phyloP scores from a whole-genome alignment of 768 basidiomycete genomes.

The Glaciozyma martinii region DNA sequence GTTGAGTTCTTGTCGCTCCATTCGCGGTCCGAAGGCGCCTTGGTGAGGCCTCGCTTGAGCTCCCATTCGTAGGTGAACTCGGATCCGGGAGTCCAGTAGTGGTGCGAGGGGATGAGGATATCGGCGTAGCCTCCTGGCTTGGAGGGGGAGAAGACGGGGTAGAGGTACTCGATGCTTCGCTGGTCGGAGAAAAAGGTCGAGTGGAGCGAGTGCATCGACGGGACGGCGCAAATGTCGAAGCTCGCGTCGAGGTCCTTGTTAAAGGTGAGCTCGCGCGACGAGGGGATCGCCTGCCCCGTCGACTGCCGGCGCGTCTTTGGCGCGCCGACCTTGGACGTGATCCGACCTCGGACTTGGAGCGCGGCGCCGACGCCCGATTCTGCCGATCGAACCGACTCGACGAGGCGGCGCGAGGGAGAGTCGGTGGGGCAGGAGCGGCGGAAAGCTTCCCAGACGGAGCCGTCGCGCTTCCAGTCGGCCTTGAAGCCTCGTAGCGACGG shows the following conservation, averaged over 20 bases:
- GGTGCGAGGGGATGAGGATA: slow-evolving; percentile 90
- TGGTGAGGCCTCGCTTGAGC: slow-evolving; percentile 27
- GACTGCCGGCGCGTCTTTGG: slow-evolving; percentile 35
- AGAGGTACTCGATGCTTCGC: slow-evolving; percentile 76
- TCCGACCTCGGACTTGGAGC: slow-evolving; percentile 28
- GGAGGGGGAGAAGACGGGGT: slow-evolving; percentile 89
- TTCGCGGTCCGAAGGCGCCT: slow-evolving; percentile 62
- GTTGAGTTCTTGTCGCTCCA: slow-evolving; percentile 80
- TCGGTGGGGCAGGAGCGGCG: slow-evolving; percentile 78
- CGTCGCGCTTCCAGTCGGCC: slow-evolving; percentile 75
- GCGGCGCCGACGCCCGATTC: slow-evolving; percentile 31
- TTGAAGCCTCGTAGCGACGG: slow-evolving; percentile 48
- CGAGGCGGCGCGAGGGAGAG: slow-evolving; percentile 70
- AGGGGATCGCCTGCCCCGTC: slow-evolving; percentile 21
- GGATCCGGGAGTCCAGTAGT: slow-evolving; percentile 55
- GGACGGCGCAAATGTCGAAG: slow-evolving; percentile 68
- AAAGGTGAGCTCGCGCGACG: slow-evolving; percentile 56
- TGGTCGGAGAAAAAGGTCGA: slow-evolving; percentile 98
- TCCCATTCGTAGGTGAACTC: slow-evolving; percentile 36
- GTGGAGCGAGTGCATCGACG: slow-evolving; percentile 76
- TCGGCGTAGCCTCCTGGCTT: slow-evolving; percentile 78
- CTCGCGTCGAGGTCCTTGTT: slow-evolving; percentile 52
- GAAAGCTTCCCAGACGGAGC: slow-evolving; percentile 88
- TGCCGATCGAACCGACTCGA: slow-evolving; percentile 57
- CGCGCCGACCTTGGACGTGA: slow-evolving; percentile 29